Base-by-base conservation (phyloP, 1,139 yeast species). In the Hyphopichia wangnamkhiaoensis region DNA sequence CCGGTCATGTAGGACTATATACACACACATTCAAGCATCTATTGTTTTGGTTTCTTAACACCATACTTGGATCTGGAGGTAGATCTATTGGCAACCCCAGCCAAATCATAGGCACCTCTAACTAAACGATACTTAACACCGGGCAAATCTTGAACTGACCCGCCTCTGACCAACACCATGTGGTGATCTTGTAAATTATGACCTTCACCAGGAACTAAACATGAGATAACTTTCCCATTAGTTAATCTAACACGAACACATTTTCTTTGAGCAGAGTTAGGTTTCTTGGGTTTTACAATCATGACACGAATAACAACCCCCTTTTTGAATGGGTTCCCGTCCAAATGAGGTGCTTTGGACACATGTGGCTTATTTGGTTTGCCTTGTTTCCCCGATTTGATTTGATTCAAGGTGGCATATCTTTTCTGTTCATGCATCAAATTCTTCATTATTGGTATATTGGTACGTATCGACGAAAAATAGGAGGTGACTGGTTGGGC, bases 151-250 rank as follows among this genome's bases (percentile, higher is more conserved):
- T 91, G 97, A 38, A 90, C 90, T 75, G 97, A 82, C 14, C 98
- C 99, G 19, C 99, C 99, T 63, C 98, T 80, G 2, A 94, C 95
- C 41, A 84, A 79, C 2, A 94, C 98, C 40, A 93, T 95, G 58
- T 95, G 89, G 68, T 94, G 99, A 65, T 94, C 99, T 68, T 93
- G 98, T 31, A 95, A 93, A 58, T 93, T 93, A 65, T 94, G 98
- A 18, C 99, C 98, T 59, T 93, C 98, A 41, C 99, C 99, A 10
- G 98, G 97, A 44, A 94, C 93, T 61, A 91, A 90, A 3, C 97
- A 96, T 38, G 95, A 84, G 15, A 93, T 79, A 37, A 87, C 84
- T 50, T 83, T 84, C 25, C 98, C 98, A 56, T 88, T 93, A 15
- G 95, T 80, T 46, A 94, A 75, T 63, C 96, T 79, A 21, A 94